phyloP scores from a whole-genome alignment of 106 monocot species.

The Alisma plantagoaquatica region DNA sequence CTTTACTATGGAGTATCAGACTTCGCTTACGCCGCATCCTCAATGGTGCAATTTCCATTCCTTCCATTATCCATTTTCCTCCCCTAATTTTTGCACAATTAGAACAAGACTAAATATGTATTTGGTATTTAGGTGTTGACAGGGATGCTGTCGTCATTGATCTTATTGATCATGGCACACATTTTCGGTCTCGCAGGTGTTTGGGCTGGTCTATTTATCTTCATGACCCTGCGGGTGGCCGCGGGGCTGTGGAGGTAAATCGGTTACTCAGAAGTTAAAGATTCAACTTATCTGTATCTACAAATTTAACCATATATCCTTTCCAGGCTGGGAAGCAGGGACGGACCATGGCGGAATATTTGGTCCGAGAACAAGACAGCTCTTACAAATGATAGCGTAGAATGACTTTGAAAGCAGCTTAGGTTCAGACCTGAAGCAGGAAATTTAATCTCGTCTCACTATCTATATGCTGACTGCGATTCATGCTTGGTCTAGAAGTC shows the following conservation, averaged over 20 bases:
- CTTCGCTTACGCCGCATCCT: constrained; percentile 84
- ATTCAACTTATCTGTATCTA: too few relatives aligned
- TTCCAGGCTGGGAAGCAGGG: constrained; percentile 61
- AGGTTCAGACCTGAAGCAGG: too few relatives aligned
- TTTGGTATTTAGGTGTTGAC: constrained; percentile 38
- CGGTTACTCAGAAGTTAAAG: background rate
- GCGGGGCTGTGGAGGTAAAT: constrained; percentile 84
- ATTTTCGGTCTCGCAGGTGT: constrained; percentile 72
- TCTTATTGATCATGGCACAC: constrained; percentile 44
- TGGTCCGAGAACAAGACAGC: constrained; percentile 33
- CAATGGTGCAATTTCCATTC: constrained; percentile 42
- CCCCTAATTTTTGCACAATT: too few relatives aligned
- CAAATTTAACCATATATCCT: background rate
- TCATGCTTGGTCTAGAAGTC: too few relatives aligned
- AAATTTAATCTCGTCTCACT: too few relatives aligned
- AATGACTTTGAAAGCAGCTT: too few relatives aligned
- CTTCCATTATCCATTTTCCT: background rate
- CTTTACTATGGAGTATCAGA: constrained; percentile 98
- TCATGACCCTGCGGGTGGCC: constrained; percentile 71
- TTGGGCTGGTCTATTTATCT: constrained; percentile 81
- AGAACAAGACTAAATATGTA: background rate
- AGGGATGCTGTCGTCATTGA: constrained; percentile 47
- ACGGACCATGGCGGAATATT: constrained; percentile 67
- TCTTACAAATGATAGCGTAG: too few relatives aligned
- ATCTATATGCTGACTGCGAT: too few relatives aligned